Conservation (phyloP, 2,329 filamentous ascomycete genomes). For the Penicillium polonicum region DNA sequence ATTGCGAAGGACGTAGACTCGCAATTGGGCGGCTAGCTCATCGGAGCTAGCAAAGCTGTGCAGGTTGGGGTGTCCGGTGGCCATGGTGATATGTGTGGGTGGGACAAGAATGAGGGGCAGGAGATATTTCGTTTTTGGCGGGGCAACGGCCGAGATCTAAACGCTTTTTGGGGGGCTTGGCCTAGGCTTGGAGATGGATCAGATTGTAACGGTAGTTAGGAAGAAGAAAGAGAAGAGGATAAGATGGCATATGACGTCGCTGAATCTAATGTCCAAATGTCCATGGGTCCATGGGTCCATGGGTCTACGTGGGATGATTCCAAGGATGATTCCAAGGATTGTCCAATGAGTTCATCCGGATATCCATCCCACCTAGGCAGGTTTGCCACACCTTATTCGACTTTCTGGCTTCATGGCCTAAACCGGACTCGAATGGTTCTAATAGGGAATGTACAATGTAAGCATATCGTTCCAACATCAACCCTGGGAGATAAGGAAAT, state of each 20-base stretch:
- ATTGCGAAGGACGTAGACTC: conserved; percentile 75
- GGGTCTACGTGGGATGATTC: background rate
- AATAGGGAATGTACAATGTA: background rate
- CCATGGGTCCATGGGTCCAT: background rate
- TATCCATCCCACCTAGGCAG: background rate
- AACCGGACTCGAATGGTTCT: background rate
- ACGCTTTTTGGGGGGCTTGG: background rate
- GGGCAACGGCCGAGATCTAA: background rate
- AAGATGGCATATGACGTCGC: conserved; percentile 4
- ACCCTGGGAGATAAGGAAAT: background rate
- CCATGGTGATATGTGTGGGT: conserved; percentile 32
- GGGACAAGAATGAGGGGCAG: conserved; percentile 8
- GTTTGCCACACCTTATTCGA: conserved; percentile 13
- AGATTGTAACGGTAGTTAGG: background rate
- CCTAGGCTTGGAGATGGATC: background rate
- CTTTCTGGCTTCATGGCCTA: background rate
- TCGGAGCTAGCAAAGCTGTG: conserved; percentile 73
- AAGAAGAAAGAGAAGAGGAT: background rate
- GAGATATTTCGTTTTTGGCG: conserved; percentile 1
- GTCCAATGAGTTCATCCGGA: background rate
- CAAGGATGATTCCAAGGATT: background rate
- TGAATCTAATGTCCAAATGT: background rate
- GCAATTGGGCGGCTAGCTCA: conserved; percentile 72
- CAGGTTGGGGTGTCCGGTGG: conserved; percentile 56
- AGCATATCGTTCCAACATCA: background rate